Conservation (phyloP, 163 green algal species). For the Chlorella variabilis region DNA sequence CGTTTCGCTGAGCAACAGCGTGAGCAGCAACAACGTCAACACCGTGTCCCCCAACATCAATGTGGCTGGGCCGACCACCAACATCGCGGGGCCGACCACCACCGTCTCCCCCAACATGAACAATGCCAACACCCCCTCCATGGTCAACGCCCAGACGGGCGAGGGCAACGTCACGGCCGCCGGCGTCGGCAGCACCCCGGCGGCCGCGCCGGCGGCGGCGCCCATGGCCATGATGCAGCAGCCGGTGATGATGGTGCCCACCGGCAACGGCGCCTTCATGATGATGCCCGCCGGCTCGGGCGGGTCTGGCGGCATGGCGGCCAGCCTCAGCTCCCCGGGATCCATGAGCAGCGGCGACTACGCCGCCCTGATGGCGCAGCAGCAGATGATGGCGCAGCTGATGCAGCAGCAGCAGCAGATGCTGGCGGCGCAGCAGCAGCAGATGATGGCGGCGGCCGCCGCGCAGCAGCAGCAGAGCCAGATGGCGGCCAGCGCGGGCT, state of each 20-base stretch:
- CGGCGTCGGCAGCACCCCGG: not conserved
- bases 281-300: not conserved
- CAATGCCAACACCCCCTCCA: too few species aligned
- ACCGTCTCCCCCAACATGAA: constrained; percentile 19
- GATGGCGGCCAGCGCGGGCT: not conserved
- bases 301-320: not conserved
- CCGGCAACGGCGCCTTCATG: not conserved
- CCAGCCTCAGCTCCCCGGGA: not conserved
- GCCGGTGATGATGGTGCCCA: not conserved
- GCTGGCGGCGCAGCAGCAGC: not conserved
- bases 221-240: not conserved
- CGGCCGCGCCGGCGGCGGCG: not conserved
- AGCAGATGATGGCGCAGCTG: not conserved
- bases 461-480: not conserved
- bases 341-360: not conserved
- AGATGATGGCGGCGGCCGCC: not conserved
- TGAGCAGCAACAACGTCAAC: not conserved
- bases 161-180: constrained; percentile 5
- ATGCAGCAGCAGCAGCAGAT: constrained; percentile 3
- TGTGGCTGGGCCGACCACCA: constrained; percentile 14
- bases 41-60: not conserved
- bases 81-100: too few species aligned
- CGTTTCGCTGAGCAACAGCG: not conserved
- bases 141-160: constrained; percentile 21
- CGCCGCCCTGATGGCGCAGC: not conserved